Conservation (phyloP, 345 rosid species). For the Boechera retrofracta region DNA sequence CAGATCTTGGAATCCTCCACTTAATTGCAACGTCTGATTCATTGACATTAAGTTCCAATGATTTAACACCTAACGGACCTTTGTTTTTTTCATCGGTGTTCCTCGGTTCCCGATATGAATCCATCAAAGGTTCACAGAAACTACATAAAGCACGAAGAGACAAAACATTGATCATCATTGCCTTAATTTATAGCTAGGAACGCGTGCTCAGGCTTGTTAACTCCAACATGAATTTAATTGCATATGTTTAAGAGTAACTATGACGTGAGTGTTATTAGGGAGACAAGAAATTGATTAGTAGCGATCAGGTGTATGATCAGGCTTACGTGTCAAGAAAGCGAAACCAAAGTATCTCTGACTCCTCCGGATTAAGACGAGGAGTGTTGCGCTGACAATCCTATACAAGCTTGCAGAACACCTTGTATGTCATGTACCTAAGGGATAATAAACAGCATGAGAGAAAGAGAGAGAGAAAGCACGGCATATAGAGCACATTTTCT, state of each 20-base stretch:
- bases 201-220: constrained; percentile 17
- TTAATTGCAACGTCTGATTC: constrained; percentile 50
- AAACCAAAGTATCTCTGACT: constrained; percentile 96
- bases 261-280: constrained; percentile 6
- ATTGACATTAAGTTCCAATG: constrained; percentile 49
- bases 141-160: constrained; percentile 51
- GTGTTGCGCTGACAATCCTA: constrained; percentile 93
- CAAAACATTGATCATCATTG: constrained; percentile 14
- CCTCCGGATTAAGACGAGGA: constrained; percentile 94
- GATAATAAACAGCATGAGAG: constrained; percentile 35
- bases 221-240: constrained; percentile 21
- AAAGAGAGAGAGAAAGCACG: neutral
- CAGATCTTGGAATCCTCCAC: constrained; percentile 66
- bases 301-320: constrained; percentile 1
- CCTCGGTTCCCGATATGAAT: constrained; percentile 50
- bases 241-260: constrained; percentile 1
- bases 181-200: constrained; percentile 14
- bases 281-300: neutral
- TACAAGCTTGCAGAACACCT: constrained; percentile 67
- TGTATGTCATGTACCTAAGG: constrained; percentile 70
- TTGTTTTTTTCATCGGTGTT: constrained; percentile 40
- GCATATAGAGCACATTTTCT: neutral
- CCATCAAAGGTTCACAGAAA: constrained; percentile 85
- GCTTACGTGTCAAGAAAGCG: constrained; percentile 93
- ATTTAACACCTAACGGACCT: constrained; percentile 41